Base-by-base conservation (phyloP, 2,329 filamentous ascomycete species). In the Hymenoscyphus repandus region DNA sequence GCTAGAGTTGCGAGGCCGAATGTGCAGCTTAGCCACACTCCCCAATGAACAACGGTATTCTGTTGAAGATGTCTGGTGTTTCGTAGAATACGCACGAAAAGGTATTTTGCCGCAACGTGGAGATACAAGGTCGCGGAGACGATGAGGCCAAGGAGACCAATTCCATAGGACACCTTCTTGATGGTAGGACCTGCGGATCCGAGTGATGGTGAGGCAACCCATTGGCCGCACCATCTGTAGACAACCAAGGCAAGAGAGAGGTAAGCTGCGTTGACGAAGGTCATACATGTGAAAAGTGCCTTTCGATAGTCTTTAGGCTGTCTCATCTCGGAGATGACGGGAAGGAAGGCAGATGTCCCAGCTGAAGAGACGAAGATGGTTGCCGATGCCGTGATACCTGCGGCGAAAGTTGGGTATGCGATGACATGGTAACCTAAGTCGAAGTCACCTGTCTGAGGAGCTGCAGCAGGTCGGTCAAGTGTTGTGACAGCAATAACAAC, bases 251-350 rank as follows among this genome's bases (percentile, higher is more conserved):
- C 74, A 61, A 83, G 81, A 31, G 74, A 72, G 10, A 83, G 69
- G 59, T 85, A 85, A 0, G 75, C 74, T 0, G 74, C 71, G 0
- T 75, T 77, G 4, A 82, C 78, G 46, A 84, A 65, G 13, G 65
- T 69, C 79, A 82, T 82, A 64, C 77, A 80, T 12, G 75, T 65
- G 59, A 75, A 82, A 0, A 85, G 70, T 0, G 82, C 75, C 63
- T 83, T 83, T 53, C 73, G 74, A 64, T 78, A 85, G 57, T 83
- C 78, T 17, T 70, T 70, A 0, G 82, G 81, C 30, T 73, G 71
- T 38, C 69, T 71, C 80, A 86, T 86, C 67, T 86, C 83, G 0
- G 76, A 78, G 47, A 85, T 85, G 51, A 86, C 78, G 4, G 80
- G 79, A 1, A 85, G 67, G 60, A 84, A 85, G 1, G 79, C 78